Conservation (phyloP, 345 rosid species). For the Gossypium sturtianum region DNA sequence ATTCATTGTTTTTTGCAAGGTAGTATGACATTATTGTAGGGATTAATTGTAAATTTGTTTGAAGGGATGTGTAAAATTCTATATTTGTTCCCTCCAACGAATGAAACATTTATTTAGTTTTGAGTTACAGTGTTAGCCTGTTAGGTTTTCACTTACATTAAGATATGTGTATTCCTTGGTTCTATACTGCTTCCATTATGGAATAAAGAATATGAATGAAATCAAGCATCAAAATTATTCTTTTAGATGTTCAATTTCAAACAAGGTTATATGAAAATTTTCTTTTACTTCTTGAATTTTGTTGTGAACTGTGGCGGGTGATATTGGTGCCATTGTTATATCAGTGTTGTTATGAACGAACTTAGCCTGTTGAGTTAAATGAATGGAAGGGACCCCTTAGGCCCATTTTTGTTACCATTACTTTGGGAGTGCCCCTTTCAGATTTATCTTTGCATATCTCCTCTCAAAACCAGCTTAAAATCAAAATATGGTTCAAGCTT, state of each 20-base stretch:
- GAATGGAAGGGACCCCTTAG: background rate
- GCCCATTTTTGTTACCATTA: background rate
- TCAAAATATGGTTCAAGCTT: too few relatives aligned
- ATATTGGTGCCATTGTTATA: background rate
- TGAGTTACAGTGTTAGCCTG: background rate
- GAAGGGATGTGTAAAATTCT: constrained; percentile 1
- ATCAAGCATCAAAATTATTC: background rate
- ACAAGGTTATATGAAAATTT: too few relatives aligned
- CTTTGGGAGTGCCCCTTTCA: background rate
- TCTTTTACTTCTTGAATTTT: background rate
- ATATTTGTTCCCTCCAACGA: background rate
- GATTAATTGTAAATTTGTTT: constrained; percentile 6
- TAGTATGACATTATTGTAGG: background rate
- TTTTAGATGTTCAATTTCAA: background rate
- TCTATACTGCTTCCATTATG: background rate
- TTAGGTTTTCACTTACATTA: background rate
- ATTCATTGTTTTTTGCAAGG: background rate
- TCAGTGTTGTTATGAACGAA: too few relatives aligned
- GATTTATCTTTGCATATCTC: too few relatives aligned
- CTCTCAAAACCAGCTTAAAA: too few relatives aligned
- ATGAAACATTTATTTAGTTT: background rate
- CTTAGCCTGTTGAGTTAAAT: too few relatives aligned
- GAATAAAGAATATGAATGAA: background rate
- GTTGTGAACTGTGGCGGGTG: background rate
- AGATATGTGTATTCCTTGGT: background rate